Conservation (phyloP, 2,329 filamentous ascomycete genomes). For the Cladophialophora chaetospira region DNA sequence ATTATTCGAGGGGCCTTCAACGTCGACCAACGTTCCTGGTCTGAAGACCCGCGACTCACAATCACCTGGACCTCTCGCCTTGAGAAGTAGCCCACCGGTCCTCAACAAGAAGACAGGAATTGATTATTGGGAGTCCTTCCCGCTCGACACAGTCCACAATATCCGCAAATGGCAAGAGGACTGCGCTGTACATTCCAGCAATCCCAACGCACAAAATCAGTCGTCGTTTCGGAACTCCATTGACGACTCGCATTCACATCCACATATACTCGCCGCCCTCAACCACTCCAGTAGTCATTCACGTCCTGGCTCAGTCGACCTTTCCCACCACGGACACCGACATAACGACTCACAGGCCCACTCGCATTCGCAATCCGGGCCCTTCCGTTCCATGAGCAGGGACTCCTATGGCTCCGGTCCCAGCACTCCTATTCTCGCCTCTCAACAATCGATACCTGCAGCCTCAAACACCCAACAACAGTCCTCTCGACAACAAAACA, state of each 20-base stretch:
- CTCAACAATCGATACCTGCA: conserved; percentile 12
- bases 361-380: conserved; percentile 8
- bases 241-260: background rate
- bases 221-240: conserved; percentile 19
- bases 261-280: conserved; percentile 5
- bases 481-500: conserved; percentile 5
- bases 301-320: conserved; percentile 23
- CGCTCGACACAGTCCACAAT: conserved; percentile 38
- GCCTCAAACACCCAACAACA: conserved; percentile 12
- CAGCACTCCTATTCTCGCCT: conserved; percentile 19
- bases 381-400: conserved; percentile 24
- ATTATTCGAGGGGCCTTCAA: conserved; percentile 1
- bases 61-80: conserved; percentile 22
- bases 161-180: conserved; percentile 43
- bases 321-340: conserved; percentile 9
- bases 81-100: conserved; percentile 26
- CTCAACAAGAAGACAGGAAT: conserved; percentile 38
- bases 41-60: conserved; percentile 25
- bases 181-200: conserved; percentile 29
- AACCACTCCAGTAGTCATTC: conserved; percentile 11
- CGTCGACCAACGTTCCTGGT: conserved; percentile 1
- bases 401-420: conserved; percentile 25
- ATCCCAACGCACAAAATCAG: conserved; percentile 4
- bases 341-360: conserved; percentile 1
- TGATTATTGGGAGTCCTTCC: conserved; percentile 44